Percentiles rank a stretch among this genome's conserved stretches.
phyloP scores from a whole-genome alignment of 331 rosid genomes.

The Malus hybrid region DNA sequence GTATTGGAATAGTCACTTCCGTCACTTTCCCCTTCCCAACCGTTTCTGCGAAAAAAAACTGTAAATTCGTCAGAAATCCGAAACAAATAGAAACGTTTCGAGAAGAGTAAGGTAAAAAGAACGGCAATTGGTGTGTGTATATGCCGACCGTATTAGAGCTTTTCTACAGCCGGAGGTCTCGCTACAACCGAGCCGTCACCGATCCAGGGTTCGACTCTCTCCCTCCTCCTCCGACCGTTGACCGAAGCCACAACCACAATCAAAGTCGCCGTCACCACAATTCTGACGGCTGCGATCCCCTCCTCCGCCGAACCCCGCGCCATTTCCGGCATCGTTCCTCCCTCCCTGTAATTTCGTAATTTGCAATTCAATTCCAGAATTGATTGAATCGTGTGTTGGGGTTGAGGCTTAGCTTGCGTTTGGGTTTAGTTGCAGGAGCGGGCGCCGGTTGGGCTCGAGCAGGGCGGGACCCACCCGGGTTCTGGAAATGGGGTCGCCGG shows the following conservation, averaged over 20 bases:
- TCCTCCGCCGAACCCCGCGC: conserved; percentile 39
- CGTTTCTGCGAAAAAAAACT: neutral
- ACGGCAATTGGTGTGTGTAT: conserved; percentile 13
- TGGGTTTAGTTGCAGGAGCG: conserved; percentile 31
- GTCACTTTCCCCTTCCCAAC: neutral
- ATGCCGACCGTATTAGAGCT: conserved; percentile 96
- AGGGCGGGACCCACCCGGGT: conserved; percentile 15
- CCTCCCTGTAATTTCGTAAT: conserved; percentile 3
- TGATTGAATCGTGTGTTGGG: neutral
- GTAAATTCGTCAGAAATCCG: neutral
- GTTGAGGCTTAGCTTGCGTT: neutral
- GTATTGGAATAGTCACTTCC: neutral
- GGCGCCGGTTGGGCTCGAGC: conserved; percentile 32
- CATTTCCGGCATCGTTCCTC: conserved; percentile 35
- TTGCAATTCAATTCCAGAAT: neutral
- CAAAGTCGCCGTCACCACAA: conserved; percentile 16
- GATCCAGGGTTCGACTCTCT: conserved; percentile 42
- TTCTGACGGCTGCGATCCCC: conserved; percentile 32
- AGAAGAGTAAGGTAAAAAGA: neutral
- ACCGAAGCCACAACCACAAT: conserved; percentile 11
- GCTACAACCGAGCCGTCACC: conserved; percentile 44
- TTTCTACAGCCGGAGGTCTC: conserved; percentile 57
- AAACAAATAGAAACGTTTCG: neutral
- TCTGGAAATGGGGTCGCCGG: conserved; percentile 18
- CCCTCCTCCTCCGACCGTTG: conserved; percentile 5